These are phyloP conservation scores for Berkeleyomyces basicola DNA, from an alignment of 2,329 filamentous ascomycete species.

Conservation along the genomic window DNA sequence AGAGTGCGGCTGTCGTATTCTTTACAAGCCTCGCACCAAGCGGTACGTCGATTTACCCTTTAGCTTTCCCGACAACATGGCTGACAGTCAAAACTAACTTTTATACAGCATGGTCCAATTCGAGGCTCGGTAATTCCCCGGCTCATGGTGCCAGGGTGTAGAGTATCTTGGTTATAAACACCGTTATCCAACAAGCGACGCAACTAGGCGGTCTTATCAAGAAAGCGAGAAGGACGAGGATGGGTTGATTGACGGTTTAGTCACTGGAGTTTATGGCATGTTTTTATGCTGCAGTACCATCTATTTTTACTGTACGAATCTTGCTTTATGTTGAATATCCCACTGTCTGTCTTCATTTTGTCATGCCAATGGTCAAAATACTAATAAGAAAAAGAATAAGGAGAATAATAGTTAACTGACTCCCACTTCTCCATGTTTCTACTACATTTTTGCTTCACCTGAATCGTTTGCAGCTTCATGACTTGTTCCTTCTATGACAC, in stretches of 20 bases:
- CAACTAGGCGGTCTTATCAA: neutral
- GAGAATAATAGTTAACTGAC: neutral
- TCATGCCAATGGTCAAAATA: neutral
- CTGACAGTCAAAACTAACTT: constrained; percentile 10
- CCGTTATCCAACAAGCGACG: neutral
- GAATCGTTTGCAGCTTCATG: neutral
- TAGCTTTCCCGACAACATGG: neutral
- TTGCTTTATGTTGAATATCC: neutral
- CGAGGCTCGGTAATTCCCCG: constrained; percentile 54
- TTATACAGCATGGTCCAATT: constrained; percentile 83
- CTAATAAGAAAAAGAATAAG: neutral
- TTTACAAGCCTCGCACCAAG: constrained; percentile 97
- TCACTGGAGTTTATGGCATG: neutral
- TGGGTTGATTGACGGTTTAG: neutral
- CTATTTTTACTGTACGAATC: neutral
- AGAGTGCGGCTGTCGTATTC: constrained; percentile 83
- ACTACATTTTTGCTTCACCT: neutral
- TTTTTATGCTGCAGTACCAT: neutral
- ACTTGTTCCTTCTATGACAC: neutral
- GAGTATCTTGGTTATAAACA: neutral
- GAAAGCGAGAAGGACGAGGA: constrained; percentile 1
- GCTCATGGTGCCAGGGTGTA: neutral
- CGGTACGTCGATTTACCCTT: constrained; percentile 41
- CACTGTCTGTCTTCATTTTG: neutral
- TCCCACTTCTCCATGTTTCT: neutral